Evolutionary conservation across 2,329 filamentous ascomycete genomes (phyloP), one percentile per base, ranked within the genome.

Genomic region (Fusarium sp.): DNA sequence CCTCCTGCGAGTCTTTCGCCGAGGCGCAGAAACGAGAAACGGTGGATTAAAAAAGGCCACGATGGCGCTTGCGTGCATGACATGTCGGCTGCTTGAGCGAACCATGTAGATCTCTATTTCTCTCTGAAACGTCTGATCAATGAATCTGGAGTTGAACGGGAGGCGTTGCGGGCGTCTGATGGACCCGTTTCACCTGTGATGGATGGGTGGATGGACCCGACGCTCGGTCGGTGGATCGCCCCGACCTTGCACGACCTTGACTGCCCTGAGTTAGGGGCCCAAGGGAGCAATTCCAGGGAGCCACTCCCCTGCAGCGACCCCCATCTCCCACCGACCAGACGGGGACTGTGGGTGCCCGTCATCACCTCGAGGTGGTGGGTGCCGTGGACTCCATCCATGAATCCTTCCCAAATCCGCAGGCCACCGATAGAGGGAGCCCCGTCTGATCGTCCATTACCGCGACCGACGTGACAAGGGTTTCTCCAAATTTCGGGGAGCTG

Each of bases 401-500:
- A 31, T 49, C 60, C 57, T 61, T 74, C 66, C 69, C 63, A 67
- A 69, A 68, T 55, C 55, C 65, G 61, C 61, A 62, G 62, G 65
- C 42, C 53, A 66, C 66, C 58, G 58, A 59, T 49, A 44, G 63
- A 73, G 53, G 59, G 51, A 67, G 36, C 63, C 67, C 44, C 24
- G 69, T 59, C 60, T 44, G 69, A 75, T 73, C 64, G 53, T 72
- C 66, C 53, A 70, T 71, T 63, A 69, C 56, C 46, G 36, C 65
- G 64, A 66, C 69, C 65, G 71, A 73, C 64, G 57, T 71, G 69
- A 69, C 73, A 76, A 75, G 69, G 75, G 49, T 59, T 66, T 70
- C 61, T 71, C 42, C 62, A 71, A 74, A 77, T 71, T 62, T 75
- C 72, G 49, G 69, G 64, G 46, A 66, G 33, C 33, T 35, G 33